phyloP scores from a whole-genome alignment of 2,329 filamentous ascomycete species.

The Sporothrix euskadiensis region DNA sequence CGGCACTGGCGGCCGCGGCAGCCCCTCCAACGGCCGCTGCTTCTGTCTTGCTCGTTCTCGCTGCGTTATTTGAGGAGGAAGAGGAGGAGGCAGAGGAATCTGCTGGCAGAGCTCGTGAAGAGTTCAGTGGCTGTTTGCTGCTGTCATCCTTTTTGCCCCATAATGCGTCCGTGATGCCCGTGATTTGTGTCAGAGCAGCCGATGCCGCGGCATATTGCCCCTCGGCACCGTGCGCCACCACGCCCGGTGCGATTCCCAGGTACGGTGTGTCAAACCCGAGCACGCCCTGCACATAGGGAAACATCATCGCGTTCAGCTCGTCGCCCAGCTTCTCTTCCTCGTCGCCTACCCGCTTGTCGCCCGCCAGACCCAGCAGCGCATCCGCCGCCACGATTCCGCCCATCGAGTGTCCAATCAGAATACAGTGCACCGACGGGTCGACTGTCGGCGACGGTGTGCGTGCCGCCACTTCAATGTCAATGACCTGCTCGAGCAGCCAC shows the following conservation, averaged over 20 bases:
- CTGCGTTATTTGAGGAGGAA: background rate
- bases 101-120: background rate
- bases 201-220: slow-evolving; percentile 76
- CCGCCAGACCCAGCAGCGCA: slow-evolving; percentile 70
- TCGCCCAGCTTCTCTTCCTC: slow-evolving; percentile 36
- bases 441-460: slow-evolving; percentile 79
- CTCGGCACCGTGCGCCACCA: slow-evolving; percentile 85
- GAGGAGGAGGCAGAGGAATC: background rate
- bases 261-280: slow-evolving; percentile 95
- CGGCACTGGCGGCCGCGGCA: background rate
- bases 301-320: slow-evolving; percentile 70
- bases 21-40: slow-evolving; percentile 31
- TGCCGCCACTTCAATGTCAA: slow-evolving; percentile 86
- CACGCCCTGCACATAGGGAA: slow-evolving; percentile 87
- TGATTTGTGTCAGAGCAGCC: slow-evolving; percentile 66
- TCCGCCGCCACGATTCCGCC: slow-evolving; percentile 94
- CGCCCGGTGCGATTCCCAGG: slow-evolving; percentile 75
- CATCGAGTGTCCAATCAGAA: slow-evolving; percentile 87
- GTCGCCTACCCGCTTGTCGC: slow-evolving; percentile 53
- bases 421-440: slow-evolving; percentile 77
- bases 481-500: slow-evolving; percentile 89
- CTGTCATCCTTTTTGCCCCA: slow-evolving; percentile 50
- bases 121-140: background rate
- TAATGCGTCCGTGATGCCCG: slow-evolving; percentile 66
- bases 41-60: background rate